A percentile compares a stretch with the other conserved stretches of the same genome.
These are phyloP conservation scores for Trichoderma gamsii DNA, from an alignment of 495 filamentous ascomycete species.

Conservation along the genomic window DNA sequence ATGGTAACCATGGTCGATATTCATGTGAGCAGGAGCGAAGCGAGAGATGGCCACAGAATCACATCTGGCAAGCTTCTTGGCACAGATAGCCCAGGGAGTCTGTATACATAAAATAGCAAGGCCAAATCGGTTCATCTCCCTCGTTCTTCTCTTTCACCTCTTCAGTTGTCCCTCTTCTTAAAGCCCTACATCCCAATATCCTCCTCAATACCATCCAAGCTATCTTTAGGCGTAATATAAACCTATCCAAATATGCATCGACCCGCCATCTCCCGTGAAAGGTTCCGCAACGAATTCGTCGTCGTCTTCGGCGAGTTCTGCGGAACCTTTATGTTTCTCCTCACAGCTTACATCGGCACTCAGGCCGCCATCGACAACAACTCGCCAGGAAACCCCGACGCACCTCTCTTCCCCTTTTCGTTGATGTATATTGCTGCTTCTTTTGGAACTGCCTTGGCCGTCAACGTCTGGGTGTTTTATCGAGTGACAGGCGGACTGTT, in stretches of 20 bases:
- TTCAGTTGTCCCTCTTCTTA: background rate
- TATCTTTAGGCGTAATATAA: background rate
- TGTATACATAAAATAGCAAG: background rate
- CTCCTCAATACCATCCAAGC: background rate
- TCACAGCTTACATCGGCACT: conserved; percentile 54
- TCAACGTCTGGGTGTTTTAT: conserved; percentile 70
- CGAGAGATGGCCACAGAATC: no score
- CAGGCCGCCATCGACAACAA: conserved; percentile 21
- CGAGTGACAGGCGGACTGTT: conserved; percentile 28
- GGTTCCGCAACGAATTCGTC: conserved; percentile 36
- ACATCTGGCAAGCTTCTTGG: no score
- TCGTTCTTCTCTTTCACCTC: no score
- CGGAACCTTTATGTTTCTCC: conserved; percentile 66
- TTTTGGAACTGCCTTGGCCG: conserved; percentile 61
- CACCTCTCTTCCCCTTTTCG: conserved; percentile 21
- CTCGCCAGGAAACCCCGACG: conserved; percentile 18
- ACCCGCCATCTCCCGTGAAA: background rate
- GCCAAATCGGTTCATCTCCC: background rate
- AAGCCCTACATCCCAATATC: background rate
- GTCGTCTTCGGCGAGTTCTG: conserved; percentile 55
- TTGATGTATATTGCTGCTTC: conserved; percentile 58
- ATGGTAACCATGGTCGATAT: no score
- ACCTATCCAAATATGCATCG: background rate
- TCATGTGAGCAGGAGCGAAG: no score
- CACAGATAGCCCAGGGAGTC: no score